These are phyloP conservation scores for Tanacetum coccineum DNA, from an alignment of 129 eudicot species.

Conservation along the genomic window DNA sequence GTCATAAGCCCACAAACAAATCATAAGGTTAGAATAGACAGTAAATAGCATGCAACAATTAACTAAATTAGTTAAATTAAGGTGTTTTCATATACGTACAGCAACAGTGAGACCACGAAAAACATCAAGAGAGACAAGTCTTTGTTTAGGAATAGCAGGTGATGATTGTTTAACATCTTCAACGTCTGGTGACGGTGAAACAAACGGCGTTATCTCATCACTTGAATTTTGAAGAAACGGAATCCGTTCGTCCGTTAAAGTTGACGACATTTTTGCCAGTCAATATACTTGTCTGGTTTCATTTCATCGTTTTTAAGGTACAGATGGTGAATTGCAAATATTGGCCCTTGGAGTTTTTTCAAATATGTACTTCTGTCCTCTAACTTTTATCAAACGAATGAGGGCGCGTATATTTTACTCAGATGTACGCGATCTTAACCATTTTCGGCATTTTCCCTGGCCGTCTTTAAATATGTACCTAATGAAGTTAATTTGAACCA, in stretches of 20 bases:
- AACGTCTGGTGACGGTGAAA: constrained; percentile 28
- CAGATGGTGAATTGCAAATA: no score
- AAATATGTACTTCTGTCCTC: no score
- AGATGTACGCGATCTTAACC: no score
- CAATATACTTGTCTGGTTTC: constrained; percentile 15
- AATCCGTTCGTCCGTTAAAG: constrained; percentile 38
- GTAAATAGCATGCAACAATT: background rate
- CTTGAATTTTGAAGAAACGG: constrained; percentile 42
- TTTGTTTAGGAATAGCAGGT: constrained; percentile 38
- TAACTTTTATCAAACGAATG: no score
- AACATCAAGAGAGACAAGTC: constrained; percentile 81
- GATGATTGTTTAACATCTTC: constrained; percentile 19
- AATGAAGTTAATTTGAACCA: no score
- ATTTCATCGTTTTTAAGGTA: background rate
- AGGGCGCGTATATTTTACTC: no score
- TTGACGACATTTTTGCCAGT: constrained; percentile 39
- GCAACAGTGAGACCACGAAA: constrained; percentile 81
- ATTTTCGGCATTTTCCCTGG: no score
- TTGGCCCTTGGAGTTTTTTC: no score
- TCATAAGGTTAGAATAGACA: no score
- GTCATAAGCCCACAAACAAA: no score
- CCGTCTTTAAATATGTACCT: no score
- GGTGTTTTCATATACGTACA: constrained; percentile 33
- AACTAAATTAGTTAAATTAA: background rate
- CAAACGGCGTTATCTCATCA: constrained; percentile 31